Base-by-base conservation (phyloP, 306 rosid species). In the Phaseolus lunatus region DNA sequence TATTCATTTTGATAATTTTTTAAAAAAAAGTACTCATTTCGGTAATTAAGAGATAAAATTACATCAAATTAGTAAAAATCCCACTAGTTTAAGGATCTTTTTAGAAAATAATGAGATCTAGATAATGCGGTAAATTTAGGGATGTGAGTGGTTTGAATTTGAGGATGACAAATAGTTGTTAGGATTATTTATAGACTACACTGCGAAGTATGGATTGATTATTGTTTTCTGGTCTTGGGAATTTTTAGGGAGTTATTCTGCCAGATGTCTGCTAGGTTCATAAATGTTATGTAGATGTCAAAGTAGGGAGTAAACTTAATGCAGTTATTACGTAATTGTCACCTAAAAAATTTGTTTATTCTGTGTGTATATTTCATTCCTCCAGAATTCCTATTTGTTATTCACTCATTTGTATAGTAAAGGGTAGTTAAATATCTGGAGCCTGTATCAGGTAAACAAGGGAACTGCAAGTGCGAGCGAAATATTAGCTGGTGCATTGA, bases 381-480 rank as follows among this genome's bases (percentile, higher is more conserved):
- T 78, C 59, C 22, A 37, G 27, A 75, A 3, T 71, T 57, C 63
- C 19, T 53, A 62, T 44, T 50, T 52, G 23, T 74, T 33, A 67
- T 27, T 62, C 67, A 8, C 29, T 45, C 11, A 2, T 27, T 75
- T 47, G 22, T 24, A 41, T 50, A 23, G 67, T 45, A 19, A 20
- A 53, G 47, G 27, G n/a, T 44, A 37, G 26, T 58, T 26, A 58
- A 56, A 47, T 54, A 47, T 72, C 64, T 78, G 26, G 89, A 69
- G 78, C 44, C 70, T 85, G 4, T 72, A 61, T 61, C 75, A 95
- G 99, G 99, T 95, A 79, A 92, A 92, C 74, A 92, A 92, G 88
- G 99, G 99, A 86, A 95, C 99, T 39, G 99, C 99, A 29, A 95
- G 99, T 87, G 97, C 99, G 24, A 95, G 99, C 69, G 99, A 95